A percentile compares a stretch with the other conserved stretches of the same genome.
Conservation (phyloP, 495 filamentous ascomycete genomes). For the Trichoderma parareesei region DNA sequence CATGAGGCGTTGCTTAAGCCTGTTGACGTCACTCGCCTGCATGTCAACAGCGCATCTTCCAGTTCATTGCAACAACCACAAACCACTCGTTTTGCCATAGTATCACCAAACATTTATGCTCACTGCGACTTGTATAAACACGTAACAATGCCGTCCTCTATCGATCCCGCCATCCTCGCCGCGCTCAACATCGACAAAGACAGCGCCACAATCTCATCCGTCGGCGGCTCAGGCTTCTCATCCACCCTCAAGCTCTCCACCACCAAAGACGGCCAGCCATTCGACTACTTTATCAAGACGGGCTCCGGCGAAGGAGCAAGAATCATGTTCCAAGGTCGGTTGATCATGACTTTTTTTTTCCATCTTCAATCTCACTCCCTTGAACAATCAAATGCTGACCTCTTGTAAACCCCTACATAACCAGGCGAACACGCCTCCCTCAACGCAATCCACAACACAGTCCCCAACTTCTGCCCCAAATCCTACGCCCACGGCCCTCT, state of each 20-base stretch:
- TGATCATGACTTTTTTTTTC: not conserved
- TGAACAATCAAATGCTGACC: too few relatives aligned
- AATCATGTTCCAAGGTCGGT: conserved; percentile 64
- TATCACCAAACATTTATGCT: not conserved
- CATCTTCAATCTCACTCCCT: not conserved
- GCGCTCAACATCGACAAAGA: conserved; percentile 59
- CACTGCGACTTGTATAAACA: not conserved
- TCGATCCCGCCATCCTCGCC: conserved; percentile 52
- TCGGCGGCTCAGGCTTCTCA: conserved; percentile 68
- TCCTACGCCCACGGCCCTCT: conserved; percentile 58
- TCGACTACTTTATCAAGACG: conserved; percentile 75
- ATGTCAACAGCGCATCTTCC: not conserved
- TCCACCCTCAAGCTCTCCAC: conserved; percentile 62
- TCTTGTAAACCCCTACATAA: not conserved
- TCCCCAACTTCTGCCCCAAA: conserved; percentile 66
- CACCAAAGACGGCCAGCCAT: conserved; percentile 41
- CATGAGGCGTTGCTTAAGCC: not conserved
- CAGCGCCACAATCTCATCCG: conserved; percentile 48
- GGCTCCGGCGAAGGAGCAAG: conserved; percentile 53
- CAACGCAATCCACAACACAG: conserved; percentile 63
- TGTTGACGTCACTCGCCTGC: not conserved
- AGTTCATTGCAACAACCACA: not conserved
- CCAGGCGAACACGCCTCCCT: conserved; percentile 74
- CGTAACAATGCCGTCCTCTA: conserved; percentile 26
- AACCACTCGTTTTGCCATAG: not conserved